Base-by-base conservation (phyloP, 441 rosid genomes). In the Biscutella laevigata region DNA sequence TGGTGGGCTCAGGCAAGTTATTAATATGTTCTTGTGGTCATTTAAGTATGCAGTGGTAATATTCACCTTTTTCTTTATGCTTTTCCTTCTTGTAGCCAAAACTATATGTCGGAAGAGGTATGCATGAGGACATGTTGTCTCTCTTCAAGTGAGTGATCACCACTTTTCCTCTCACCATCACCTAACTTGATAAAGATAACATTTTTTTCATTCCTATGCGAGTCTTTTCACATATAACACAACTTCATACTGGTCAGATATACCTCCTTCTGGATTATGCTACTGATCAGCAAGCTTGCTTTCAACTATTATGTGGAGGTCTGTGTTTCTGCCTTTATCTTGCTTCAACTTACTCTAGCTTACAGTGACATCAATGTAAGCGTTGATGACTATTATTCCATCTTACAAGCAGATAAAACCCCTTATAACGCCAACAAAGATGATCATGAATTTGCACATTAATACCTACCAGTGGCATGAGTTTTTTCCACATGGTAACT, bases 1-100 rank as follows among this genome's bases (percentile, higher is more conserved):
- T 94, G 99, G 99, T 94, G 99, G 99, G 80, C 99, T 62, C 99
- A 94, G 90, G 99, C 59, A 82, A 78, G 86, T n/a, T 69, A 9
- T 59, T 50, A 34, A 24, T 33, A 8, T 34, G n/a, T 25, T 14
- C 59, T 50, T 44, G 10, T 52, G 49, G 6, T 29, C 34, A n/a
- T 29, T 39, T 38, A 3, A 41, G 0, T 51, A 38, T 16, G 37
- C n/a, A n/a, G n/a, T n/a, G n/a, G n/a, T 45, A 27, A 26, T 54
- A 4, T 47, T 47, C 15, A 14, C 22, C 24, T 22, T 28, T 37
- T 50, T 65, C 22, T 24, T 27, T 36, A 36, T 43, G 37, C 4
- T 64, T 57, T 43, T 33, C 51, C 35, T 24, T 62, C 43, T 46
- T 45, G 61, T 81, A 94, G 99, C 99, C 99, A 59, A 89, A 94